These are phyloP conservation scores for Fragaria nilgerrensis DNA, from an alignment of 306 rosid genomes.

Conservation along the genomic window DNA sequence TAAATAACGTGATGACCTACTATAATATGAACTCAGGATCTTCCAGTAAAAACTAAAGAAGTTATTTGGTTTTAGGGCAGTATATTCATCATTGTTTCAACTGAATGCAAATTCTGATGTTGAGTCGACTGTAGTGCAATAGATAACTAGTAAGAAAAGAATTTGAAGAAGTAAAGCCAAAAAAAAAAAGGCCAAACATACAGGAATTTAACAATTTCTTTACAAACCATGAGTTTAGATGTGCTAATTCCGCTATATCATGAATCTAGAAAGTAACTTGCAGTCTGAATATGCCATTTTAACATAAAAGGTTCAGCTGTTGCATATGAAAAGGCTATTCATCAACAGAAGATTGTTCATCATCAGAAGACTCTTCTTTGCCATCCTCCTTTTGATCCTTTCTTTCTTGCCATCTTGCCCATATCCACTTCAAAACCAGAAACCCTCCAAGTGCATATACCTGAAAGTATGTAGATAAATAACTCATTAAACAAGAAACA, in stretches of 20 bases:
- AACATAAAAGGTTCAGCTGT: not conserved
- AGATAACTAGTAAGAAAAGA: not conserved
- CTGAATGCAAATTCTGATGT: not conserved
- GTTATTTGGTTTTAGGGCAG: no score
- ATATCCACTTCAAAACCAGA: slow-evolving; percentile 63
- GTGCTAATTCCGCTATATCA: not conserved
- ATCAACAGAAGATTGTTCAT: slow-evolving; percentile 31
- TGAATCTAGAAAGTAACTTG: not conserved
- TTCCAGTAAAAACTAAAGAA: no score
- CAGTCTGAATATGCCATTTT: not conserved
- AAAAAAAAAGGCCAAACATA: not conserved
- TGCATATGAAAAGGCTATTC: slow-evolving; percentile 27
- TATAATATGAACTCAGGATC: no score
- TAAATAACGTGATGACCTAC: no score
- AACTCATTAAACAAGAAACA: not conserved
- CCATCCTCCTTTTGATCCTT: slow-evolving; percentile 41
- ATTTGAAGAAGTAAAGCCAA: not conserved
- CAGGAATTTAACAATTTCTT: not conserved
- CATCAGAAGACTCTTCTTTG: slow-evolving; percentile 42
- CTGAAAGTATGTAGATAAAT: slow-evolving; percentile 34
- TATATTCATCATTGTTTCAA: no score
- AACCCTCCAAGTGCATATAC: slow-evolving; percentile 71
- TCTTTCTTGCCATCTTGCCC: slow-evolving; percentile 92
- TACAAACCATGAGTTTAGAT: not conserved
- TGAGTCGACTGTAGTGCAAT: not conserved